Conservation (phyloP, 179 eudicot genomes). For the Beta macrorhiza region DNA sequence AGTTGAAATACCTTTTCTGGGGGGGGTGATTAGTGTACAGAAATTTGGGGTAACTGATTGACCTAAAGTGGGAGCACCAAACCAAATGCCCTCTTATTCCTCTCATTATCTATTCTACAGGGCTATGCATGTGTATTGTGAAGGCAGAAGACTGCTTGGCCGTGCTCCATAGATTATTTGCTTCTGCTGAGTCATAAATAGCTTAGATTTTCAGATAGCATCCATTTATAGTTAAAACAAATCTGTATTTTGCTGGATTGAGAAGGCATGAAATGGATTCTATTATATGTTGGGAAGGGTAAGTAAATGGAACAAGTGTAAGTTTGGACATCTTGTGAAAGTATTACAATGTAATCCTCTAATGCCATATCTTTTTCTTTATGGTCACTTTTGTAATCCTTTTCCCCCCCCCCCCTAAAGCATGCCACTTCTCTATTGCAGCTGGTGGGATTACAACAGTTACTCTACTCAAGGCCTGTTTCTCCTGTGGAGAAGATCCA, state of each 20-base stretch:
- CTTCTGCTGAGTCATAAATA: background rate
- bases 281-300: constrained; percentile 1
- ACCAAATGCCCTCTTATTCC: background rate
- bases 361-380: background rate
- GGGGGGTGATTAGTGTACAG: no score
- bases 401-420: background rate
- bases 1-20: no score
- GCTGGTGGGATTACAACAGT: constrained; percentile 59
- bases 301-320: background rate
- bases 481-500: constrained; percentile 88
- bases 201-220: background rate
- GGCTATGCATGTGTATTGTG: background rate
- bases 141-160: background rate
- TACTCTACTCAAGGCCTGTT: constrained; percentile 59
- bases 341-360: background rate
- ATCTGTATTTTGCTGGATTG: background rate
- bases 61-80: no score
- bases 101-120: background rate
- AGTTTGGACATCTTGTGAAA: background rate
- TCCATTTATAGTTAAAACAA: background rate
- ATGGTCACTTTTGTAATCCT: background rate
- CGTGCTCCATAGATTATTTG: background rate
- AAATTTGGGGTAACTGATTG: no score
- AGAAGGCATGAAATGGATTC: background rate
- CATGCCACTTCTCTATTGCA: constrained; percentile 25